Percentiles rank a stretch among this genome's conserved stretches.
These are phyloP conservation scores for Breviolum minutum DNA, from an alignment of 73 alveolate species.

Conservation along the genomic window DNA sequence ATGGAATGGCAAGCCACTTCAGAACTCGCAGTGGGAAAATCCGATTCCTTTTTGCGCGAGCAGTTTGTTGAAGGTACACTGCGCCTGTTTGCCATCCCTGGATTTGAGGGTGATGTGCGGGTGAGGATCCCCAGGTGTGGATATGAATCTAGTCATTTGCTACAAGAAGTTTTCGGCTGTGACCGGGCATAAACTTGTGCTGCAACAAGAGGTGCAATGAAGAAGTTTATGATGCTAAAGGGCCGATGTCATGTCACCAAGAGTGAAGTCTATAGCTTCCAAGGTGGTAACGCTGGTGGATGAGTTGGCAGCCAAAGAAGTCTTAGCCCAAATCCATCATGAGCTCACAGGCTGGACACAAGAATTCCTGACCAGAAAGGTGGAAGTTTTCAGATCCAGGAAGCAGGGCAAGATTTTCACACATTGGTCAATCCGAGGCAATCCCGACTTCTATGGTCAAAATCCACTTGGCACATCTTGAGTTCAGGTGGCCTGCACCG, in stretches of 20 bases:
- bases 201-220: neutral
- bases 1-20: too few relatives aligned
- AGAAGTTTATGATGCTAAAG: neutral
- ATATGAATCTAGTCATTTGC: too few relatives aligned
- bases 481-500: conserved; percentile 48
- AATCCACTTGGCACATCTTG: too few relatives aligned
- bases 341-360: conserved; percentile 27
- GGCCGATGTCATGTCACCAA: too few relatives aligned
- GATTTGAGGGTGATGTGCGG: conserved; percentile 88
- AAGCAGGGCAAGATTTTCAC: too few relatives aligned
- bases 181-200: too few relatives aligned
- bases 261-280: neutral
- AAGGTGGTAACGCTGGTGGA: conserved; percentile 67
- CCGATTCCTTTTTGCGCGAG: neutral
- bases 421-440: too few relatives aligned
- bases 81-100: conserved; percentile 74
- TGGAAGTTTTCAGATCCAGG: too few relatives aligned
- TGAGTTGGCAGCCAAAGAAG: conserved; percentile 75
- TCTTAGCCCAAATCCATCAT: conserved; percentile 60
- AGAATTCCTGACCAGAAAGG: neutral
- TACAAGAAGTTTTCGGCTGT: too few relatives aligned
- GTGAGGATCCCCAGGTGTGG: neutral
- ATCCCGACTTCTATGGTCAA: too few relatives aligned
- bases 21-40: too few relatives aligned
- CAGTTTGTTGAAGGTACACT: conserved; percentile 32